phyloP scores from a whole-genome alignment of 2,329 filamentous ascomycete genomes.

The Alternaria arbusti region DNA sequence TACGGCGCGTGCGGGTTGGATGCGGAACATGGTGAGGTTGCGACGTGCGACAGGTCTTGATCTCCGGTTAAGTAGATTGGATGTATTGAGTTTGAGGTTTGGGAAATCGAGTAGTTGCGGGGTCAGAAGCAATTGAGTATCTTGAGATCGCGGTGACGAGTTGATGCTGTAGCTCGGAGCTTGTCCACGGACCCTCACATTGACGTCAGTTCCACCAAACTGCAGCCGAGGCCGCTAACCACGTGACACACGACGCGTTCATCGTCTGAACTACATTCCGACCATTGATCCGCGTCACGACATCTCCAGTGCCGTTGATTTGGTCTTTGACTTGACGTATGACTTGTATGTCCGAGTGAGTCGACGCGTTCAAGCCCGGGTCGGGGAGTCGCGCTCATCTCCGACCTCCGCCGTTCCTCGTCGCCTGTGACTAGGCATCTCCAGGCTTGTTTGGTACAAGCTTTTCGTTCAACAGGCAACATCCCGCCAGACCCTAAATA shows the following conservation, averaged over 20 bases:
- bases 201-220: constrained; percentile 2
- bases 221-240: not conserved
- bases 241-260: not conserved
- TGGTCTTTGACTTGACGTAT: too few species aligned
- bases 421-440: too few species aligned
- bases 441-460: not conserved
- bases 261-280: not conserved
- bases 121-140: constrained; percentile 4
- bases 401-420: not conserved
- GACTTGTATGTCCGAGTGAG: too few species aligned
- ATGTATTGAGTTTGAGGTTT: not conserved
- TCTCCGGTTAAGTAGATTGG: not conserved
- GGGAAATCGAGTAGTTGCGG: not conserved
- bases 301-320: not conserved
- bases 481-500: not conserved
- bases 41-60: fast-evolving
- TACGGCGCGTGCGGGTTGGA: constrained; percentile 27
- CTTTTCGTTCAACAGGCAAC: not conserved
- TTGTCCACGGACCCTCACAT: constrained; percentile 1
- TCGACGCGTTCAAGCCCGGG: not conserved
- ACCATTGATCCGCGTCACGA: fast-evolving
- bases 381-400: not conserved
- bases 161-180: constrained; percentile 11
- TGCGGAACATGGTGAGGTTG: constrained; percentile 33
- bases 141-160: constrained; percentile 6